Evolutionary conservation across 495 filamentous ascomycete genomes (phyloP), one percentile per base, ranked within the genome.

Genomic region (Darksidea phi): DNA sequence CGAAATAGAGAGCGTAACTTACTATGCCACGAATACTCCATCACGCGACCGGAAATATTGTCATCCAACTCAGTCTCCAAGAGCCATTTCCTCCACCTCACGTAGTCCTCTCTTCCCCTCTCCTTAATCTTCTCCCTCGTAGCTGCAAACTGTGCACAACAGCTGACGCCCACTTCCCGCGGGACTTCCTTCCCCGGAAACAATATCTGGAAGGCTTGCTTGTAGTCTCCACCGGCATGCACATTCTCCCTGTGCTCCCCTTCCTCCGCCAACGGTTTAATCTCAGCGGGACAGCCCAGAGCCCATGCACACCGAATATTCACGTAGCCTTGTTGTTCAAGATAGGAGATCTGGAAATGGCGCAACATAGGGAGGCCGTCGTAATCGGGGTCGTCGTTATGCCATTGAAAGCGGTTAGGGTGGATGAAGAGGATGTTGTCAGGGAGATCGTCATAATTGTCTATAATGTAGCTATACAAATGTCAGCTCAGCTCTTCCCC

Each of bases 291-390:
- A 61, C 85, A 88, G 1, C 85, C 85, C 0, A 84, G 74, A 5
- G 72, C 70, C 84, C 82, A 85, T 60, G 75, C 80, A 68, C 85
- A 88, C 54, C 84, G 84, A n/a, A 87, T 73, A 59, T 86, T 87
- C 46, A 82, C 82, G 63, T 87, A 88, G 47, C 85, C 84, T 50
- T 76, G 70, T 58, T 76, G 65, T 50, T 76, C 75, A 34, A 87
- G 73, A 64, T 86, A 81, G 0, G 78, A 71, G 1, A 82, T 58
- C 53, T 82, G 81, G 59, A 86, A 78, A 46, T 78, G 77, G 32
- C 70, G 74, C 7, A 88, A 74, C 64, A 80, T 76, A 0, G 76
- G 75, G 12, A 69, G 63, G 15, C 67, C 67, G 34, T 69, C 67
- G 38, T 69, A 69, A 57, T 67, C 63, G 20, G 67, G 67, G 49